Percentiles rank a stretch among this genome's conserved stretches.
Conservation (phyloP, 768 basidiomycete species). For the Auricularia auricula-judae region DNA sequence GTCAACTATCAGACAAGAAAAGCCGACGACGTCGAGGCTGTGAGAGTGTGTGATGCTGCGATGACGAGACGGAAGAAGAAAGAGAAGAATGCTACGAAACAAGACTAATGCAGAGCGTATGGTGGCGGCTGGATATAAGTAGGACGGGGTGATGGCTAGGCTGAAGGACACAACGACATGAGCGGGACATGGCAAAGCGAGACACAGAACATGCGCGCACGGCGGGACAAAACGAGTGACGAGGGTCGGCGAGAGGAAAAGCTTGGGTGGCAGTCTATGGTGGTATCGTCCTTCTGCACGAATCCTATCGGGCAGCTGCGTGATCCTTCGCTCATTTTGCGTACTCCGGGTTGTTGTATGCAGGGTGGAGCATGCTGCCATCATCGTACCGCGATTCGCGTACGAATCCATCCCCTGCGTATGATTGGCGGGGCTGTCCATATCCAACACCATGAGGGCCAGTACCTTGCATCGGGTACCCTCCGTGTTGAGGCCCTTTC, state of each 20-base stretch:
- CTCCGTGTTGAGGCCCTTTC: background rate
- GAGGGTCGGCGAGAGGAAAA: background rate
- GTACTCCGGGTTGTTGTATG: constrained; percentile 1
- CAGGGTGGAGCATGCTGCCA: background rate
- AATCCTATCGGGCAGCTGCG: background rate
- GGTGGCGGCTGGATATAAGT: background rate
- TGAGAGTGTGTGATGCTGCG: background rate
- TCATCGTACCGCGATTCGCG: constrained; percentile 1
- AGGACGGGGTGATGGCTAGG: background rate
- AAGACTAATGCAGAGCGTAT: constrained; percentile 1
- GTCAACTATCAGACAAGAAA: background rate
- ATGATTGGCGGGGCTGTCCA: background rate
- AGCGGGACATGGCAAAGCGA: background rate
- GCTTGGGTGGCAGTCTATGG: background rate
- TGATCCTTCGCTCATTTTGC: background rate
- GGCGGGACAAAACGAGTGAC: background rate
- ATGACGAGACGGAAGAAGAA: background rate
- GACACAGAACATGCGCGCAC: background rate
- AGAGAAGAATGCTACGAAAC: background rate
- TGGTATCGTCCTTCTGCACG: background rate
- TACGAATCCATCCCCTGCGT: background rate
- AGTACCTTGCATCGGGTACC: background rate
- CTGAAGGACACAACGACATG: background rate
- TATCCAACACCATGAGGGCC: background rate
- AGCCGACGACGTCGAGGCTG: background rate